phyloP scores from a whole-genome alignment of 2,329 filamentous ascomycete species.

The Diaporthe sp. region DNA sequence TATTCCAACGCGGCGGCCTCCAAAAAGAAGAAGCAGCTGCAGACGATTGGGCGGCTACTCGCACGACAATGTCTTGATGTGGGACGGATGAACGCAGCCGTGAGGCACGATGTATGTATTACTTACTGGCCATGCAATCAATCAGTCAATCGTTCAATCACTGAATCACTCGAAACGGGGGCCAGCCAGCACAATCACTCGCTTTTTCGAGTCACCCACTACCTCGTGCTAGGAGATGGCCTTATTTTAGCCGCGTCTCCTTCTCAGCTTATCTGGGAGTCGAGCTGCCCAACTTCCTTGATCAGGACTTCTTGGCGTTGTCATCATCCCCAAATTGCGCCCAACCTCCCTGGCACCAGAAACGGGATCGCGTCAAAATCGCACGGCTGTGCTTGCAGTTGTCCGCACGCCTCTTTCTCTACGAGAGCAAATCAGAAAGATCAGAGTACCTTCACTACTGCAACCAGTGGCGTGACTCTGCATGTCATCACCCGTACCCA shows the following conservation, averaged over 20 bases:
- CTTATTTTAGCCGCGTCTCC: slow-evolving; percentile 12
- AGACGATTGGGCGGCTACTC: slow-evolving; percentile 3
- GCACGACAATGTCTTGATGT: slow-evolving; percentile 6
- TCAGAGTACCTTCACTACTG: slow-evolving; percentile 17
- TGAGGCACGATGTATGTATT: slow-evolving; percentile 9
- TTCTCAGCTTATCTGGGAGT: background rate
- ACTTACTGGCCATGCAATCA: slow-evolving; percentile 9
- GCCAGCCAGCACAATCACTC: background rate
- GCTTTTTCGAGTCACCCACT: background rate
- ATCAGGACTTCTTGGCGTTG: slow-evolving; percentile 27
- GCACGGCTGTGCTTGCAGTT: slow-evolving; percentile 29
- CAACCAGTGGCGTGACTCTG: slow-evolving; percentile 22
- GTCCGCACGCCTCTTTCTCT: slow-evolving; percentile 23
- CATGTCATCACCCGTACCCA: slow-evolving; percentile 19
- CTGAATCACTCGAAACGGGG: background rate
- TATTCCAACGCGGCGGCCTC: slow-evolving; percentile 13
- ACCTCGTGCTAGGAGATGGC: slow-evolving; percentile 12
- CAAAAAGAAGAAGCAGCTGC: background rate
- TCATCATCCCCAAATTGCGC: slow-evolving; percentile 30
- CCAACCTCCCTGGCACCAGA: slow-evolving; percentile 28
- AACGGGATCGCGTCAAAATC: slow-evolving; percentile 29
- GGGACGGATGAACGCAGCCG: slow-evolving; percentile 1
- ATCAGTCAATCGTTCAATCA: background rate
- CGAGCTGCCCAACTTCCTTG: slow-evolving; percentile 32
- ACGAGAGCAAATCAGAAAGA: slow-evolving; percentile 16